These are phyloP conservation scores for Paramecium bursaria DNA, from an alignment of 73 alveolate species.

Conservation along the genomic window DNA sequence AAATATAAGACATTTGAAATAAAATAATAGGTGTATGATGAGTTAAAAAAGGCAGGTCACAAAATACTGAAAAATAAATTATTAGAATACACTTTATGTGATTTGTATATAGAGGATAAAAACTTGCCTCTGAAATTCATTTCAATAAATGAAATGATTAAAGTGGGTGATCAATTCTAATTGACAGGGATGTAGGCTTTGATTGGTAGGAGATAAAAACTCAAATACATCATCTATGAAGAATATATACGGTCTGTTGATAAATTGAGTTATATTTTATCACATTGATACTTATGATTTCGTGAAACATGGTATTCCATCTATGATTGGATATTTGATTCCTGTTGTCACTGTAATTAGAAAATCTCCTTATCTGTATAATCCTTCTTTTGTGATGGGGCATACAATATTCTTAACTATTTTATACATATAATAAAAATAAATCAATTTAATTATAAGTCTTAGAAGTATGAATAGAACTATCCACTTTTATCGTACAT, in stretches of 20 bases:
- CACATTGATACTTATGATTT: too few relatives aligned
- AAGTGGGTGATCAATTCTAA: background rate
- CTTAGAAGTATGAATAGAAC: too few relatives aligned
- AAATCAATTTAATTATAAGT: too few relatives aligned
- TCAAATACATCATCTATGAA: constrained; percentile 32
- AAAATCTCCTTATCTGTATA: too few relatives aligned
- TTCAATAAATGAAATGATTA: constrained; percentile 29
- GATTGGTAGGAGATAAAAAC: background rate
- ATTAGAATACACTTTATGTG: background rate
- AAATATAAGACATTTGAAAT: constrained; percentile 5
- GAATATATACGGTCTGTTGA: constrained; percentile 12
- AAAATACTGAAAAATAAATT: background rate
- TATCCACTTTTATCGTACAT: background rate
- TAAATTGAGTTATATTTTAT: constrained; percentile 11
- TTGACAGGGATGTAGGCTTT: constrained; percentile 3
- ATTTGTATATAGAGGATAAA: constrained; percentile 7
- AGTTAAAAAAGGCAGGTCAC: background rate
- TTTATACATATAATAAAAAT: too few relatives aligned
- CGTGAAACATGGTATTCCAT: too few relatives aligned
- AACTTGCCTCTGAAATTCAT: background rate
- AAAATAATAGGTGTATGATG: background rate
- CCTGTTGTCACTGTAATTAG: too few relatives aligned
- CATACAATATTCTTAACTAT: too few relatives aligned
- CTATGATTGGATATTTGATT: too few relatives aligned
- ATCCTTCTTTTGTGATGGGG: too few relatives aligned